These are phyloP conservation scores for Salvia splendens DNA, from an alignment of 257 asterid genomes.

Conservation along the genomic window DNA sequence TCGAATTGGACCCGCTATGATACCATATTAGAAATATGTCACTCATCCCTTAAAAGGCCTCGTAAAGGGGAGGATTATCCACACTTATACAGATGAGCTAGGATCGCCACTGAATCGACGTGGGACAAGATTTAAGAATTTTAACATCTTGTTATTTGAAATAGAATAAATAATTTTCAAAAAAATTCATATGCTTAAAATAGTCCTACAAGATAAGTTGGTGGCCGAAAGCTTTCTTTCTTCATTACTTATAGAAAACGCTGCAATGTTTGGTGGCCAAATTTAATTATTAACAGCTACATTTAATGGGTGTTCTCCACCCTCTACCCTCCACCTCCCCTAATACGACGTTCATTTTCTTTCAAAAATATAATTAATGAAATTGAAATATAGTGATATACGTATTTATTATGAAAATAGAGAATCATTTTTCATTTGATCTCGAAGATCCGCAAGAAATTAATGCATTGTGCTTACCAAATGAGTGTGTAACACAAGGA, in stretches of 20 bases:
- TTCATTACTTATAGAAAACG: constrained; percentile 24
- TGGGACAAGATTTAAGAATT: too few relatives aligned
- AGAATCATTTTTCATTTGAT: not conserved
- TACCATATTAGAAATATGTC: too few relatives aligned
- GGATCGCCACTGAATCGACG: too few relatives aligned
- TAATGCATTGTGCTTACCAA: too few relatives aligned
- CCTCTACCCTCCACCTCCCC: not conserved
- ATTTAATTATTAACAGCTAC: constrained; percentile 23
- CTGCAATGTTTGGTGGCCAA: constrained; percentile 46
- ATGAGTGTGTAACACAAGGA: too few relatives aligned
- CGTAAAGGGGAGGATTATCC: too few relatives aligned
- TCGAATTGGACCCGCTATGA: too few relatives aligned
- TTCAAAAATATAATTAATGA: not conserved
- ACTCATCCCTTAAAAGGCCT: too few relatives aligned
- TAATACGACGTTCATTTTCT: not conserved
- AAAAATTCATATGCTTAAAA: constrained; percentile 1
- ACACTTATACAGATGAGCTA: too few relatives aligned
- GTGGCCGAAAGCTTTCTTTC: constrained; percentile 15
- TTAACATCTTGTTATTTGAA: too few relatives aligned
- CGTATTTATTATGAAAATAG: too few relatives aligned
- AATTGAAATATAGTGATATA: not conserved
- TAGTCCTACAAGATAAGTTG: constrained; percentile 16
- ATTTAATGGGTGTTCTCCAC: constrained; percentile 4
- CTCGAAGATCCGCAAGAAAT: not conserved
- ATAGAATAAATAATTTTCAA: not conserved